Base-by-base conservation (phyloP, 805 yeast species). In the Lipomyces chichibuensis region DNA sequence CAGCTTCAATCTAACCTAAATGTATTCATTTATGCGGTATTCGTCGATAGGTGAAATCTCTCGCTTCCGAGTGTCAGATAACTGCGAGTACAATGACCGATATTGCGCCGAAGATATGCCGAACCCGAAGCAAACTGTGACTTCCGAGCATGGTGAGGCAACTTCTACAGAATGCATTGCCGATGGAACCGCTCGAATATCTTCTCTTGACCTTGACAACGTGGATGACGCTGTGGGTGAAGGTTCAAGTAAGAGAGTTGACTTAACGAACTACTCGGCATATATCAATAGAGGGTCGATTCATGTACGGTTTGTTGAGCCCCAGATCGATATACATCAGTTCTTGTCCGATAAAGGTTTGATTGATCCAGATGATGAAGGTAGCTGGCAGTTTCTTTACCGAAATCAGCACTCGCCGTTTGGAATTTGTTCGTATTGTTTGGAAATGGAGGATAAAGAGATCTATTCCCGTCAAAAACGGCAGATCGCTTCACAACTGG, bases 381-480 rank as follows among this genome's bases (percentile, higher is more conserved):
- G 25, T 23, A 54, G 35, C 25, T 63, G 69, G 66, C 53, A 46
- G 20, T 65, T 43, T 54, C 57, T 65, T 1, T 46, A 55, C 20
- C 51, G 55, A 23, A 35, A 59, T 35, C 65, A 62, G 57, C 69
- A 65, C 32, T 46, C 63, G 17, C 53, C 54, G 5, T 29, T 37
- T 43, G 63, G 63, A 27, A 20, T 20, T 11, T 65, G 69, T 52
- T 29, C 49, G 27, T 65, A 65, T 37, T 65, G 69, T 46, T 23
- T 32, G 23, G 63, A 65, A 17, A 32, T 62, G 54, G 66, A 65
- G 46, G 53, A 39, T n/a, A 39, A 20, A n/a, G 60, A 46, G 46
- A 35, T 61, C 7, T 62, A 43, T 29, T 46, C 55, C 11, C 29
- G 35, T 27, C 63, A 65, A 51, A 39, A 46, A 8, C 51, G 35